Evolutionary conservation across 345 rosid genomes (phyloP).

Genomic region (Aquilaria malaccensis): DNA sequence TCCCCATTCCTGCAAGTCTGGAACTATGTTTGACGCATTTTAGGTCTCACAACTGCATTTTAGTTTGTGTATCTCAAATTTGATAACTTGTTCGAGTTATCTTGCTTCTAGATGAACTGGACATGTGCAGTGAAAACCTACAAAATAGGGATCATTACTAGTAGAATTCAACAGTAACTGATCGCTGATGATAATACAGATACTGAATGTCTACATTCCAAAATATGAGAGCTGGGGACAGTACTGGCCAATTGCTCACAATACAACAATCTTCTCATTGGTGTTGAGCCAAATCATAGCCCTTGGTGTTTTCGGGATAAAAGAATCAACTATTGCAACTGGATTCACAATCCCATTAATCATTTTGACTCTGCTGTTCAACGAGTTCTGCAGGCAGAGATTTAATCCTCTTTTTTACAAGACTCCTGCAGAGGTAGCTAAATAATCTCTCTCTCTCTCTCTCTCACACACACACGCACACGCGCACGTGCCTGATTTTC

Average conservation of each 20-base stretch:
- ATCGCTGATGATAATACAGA: conserved; percentile 26
- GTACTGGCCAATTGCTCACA: conserved; percentile 84
- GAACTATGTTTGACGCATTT: too few relatives aligned
- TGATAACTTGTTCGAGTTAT: too few relatives aligned
- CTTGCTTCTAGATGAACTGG: too few relatives aligned
- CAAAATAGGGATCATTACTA: too few relatives aligned
- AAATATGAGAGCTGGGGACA: conserved; percentile 82
- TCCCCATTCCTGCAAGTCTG: too few relatives aligned
- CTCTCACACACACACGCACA: not conserved
- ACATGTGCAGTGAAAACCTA: too few relatives aligned
- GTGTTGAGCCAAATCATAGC: conserved; percentile 80
- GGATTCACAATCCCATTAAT: conserved; percentile 74
- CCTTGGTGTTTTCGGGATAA: conserved; percentile 77
- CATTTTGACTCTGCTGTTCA: conserved; percentile 67
- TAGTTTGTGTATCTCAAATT: too few relatives aligned
- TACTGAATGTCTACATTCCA: conserved; percentile 62
- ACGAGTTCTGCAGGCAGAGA: conserved; percentile 72
- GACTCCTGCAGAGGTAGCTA: conserved; percentile 55
- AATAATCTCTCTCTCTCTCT: not conserved
- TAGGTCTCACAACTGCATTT: too few relatives aligned
- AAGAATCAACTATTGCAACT: conserved; percentile 57
- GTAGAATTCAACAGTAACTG: too few relatives aligned
- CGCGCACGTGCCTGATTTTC: not conserved
- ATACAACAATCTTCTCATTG: conserved; percentile 74
- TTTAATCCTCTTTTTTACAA: conserved; percentile 58